phyloP scores from a whole-genome alignment of 1,284 basidiomycete genomes.

The Naganishia liquefaciens region DNA sequence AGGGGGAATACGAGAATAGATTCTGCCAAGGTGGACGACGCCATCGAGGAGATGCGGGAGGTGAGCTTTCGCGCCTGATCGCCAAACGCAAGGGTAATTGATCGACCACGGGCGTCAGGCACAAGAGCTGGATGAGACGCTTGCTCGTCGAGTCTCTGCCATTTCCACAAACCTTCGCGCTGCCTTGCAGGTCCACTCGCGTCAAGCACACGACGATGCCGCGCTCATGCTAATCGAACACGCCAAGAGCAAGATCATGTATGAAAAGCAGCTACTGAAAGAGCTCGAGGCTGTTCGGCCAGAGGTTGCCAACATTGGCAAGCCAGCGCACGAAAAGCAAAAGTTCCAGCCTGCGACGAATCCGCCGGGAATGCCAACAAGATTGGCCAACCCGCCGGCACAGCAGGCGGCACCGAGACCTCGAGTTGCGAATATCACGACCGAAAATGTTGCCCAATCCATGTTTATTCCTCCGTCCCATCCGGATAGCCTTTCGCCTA shows the following conservation, averaged over 20 bases:
- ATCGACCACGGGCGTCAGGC: conserved; percentile 63
- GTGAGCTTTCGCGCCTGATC: conserved; percentile 54
- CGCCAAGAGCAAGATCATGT: conserved; percentile 82
- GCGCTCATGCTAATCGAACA: conserved; percentile 84
- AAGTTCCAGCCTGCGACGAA: conserved; percentile 6
- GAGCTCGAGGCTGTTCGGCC: conserved; percentile 80
- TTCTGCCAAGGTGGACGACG: conserved; percentile 84
- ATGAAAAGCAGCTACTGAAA: conserved; percentile 79
- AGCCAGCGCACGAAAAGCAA: conserved; percentile 21
- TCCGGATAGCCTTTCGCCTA: conserved; percentile 9
- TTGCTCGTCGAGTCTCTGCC: conserved; percentile 76
- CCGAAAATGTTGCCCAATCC: conserved; percentile 18
- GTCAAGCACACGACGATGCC: conserved; percentile 82
- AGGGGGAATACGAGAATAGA: conserved; percentile 85
- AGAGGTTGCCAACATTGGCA: conserved; percentile 61
- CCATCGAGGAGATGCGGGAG: conserved; percentile 90
- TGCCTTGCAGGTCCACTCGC: conserved; percentile 77
- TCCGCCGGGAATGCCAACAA: neutral
- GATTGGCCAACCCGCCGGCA: neutral
- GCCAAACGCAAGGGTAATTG: neutral
- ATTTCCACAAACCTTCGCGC: conserved; percentile 88
- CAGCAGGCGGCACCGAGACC: neutral
- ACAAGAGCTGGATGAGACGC: conserved; percentile 77
- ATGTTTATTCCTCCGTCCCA: conserved; percentile 19
- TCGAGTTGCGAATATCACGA: neutral